A percentile compares a stretch with the other conserved stretches of the same genome.
Conservation (phyloP, 129 eudicot species). For the Apium graveolens region DNA sequence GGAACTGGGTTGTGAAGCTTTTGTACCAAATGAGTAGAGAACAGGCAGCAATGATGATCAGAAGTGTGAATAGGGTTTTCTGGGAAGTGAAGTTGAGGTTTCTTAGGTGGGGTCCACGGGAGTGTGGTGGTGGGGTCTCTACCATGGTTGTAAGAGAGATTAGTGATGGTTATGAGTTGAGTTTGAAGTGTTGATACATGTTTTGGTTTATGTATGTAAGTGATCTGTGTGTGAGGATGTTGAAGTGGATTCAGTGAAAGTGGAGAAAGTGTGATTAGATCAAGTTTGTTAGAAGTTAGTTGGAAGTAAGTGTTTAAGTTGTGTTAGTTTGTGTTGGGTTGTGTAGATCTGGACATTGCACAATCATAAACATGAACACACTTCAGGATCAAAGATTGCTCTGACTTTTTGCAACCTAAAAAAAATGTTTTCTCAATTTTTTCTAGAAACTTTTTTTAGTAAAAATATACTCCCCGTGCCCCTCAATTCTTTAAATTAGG, state of each 20-base stretch:
- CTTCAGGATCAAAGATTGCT: too few species aligned
- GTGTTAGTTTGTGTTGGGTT: background rate
- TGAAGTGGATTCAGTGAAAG: background rate
- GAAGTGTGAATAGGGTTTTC: slow-evolving; percentile 44
- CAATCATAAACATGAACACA: too few species aligned
- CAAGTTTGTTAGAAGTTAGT: background rate
- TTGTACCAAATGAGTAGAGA: slow-evolving; percentile 71
- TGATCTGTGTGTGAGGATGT: background rate
- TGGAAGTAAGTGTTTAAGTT: background rate
- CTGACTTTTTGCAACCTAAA: too few species aligned
- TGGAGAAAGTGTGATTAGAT: slow-evolving; percentile 2
- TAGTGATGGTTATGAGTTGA: background rate
- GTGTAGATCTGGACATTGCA: background rate
- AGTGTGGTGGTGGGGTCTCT: slow-evolving; percentile 7
- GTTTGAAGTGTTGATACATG: background rate
- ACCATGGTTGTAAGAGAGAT: background rate
- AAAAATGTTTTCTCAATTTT: too few species aligned
- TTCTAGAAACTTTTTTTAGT: too few species aligned
- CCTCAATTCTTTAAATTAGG: too few species aligned
- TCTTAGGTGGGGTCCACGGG: slow-evolving; percentile 30
- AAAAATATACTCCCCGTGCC: too few species aligned
- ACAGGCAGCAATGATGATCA: slow-evolving; percentile 47
- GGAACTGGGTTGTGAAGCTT: slow-evolving; percentile 33
- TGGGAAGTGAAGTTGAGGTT: slow-evolving; percentile 29
- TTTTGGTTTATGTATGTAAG: background rate